Conservation (phyloP, 1,284 basidiomycete species). For the Lignosus rhinocerotis region DNA sequence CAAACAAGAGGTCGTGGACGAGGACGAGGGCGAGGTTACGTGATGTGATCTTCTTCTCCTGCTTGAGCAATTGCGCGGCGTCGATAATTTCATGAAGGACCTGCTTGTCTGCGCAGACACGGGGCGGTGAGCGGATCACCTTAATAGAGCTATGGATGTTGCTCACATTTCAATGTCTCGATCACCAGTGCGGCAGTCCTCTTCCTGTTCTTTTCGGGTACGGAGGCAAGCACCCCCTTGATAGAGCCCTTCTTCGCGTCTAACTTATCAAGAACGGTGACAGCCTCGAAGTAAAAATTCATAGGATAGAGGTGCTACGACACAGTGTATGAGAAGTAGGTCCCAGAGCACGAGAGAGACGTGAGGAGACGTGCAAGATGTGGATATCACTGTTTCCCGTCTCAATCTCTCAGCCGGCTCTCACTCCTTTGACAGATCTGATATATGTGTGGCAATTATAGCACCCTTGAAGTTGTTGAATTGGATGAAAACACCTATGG, state of each 20-base stretch:
- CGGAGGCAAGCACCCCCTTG: conserved; percentile 70
- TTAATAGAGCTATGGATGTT: neutral
- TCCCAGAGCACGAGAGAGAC: conserved; percentile 6
- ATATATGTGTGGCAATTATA: too few species aligned
- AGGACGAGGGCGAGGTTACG: conserved; percentile 78
- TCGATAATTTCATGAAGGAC: conserved; percentile 68
- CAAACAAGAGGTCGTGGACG: conserved; percentile 84
- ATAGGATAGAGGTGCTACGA: conserved; percentile 49
- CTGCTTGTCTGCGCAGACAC: conserved; percentile 57
- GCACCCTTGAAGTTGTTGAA: too few species aligned
- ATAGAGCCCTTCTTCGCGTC: conserved; percentile 87
- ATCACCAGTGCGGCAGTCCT: conserved; percentile 80
- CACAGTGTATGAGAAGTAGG: conserved; percentile 19
- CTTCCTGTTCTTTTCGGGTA: conserved; percentile 78
- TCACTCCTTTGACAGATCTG: too few species aligned
- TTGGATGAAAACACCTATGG: neutral
- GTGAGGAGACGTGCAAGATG: conserved; percentile 15
- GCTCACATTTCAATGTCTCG: conserved; percentile 89
- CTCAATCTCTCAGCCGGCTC: too few species aligned
- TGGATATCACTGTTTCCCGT: neutral
- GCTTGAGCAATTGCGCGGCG: conserved; percentile 61
- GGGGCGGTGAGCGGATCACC: neutral
- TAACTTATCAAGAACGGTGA: conserved; percentile 78
- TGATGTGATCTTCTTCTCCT: conserved; percentile 77
- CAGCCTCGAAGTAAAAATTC: conserved; percentile 94